Percentiles rank a stretch among this genome's conserved stretches.
Conservation (phyloP, 1,139 yeast genomes). For the Tardiomyces blankii region DNA sequence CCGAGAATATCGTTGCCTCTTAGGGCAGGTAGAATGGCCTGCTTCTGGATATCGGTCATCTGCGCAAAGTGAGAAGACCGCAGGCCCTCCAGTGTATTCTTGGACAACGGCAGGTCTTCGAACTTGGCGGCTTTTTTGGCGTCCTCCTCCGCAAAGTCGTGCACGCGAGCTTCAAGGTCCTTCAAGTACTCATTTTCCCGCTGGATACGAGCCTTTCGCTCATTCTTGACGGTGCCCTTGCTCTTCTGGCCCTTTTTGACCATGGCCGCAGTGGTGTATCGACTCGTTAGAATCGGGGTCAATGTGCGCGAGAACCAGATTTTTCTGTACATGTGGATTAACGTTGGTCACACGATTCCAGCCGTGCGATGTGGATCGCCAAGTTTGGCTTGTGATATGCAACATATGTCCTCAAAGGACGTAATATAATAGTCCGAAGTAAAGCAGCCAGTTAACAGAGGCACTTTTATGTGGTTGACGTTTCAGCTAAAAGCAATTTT, state of each 20-base stretch:
- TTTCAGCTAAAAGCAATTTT: no score
- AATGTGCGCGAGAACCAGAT: neutral
- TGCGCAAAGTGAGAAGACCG: constrained; percentile 54
- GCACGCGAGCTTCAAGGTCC: constrained; percentile 6
- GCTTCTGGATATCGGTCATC: constrained; percentile 78
- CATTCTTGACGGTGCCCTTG: constrained; percentile 4
- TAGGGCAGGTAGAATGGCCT: constrained; percentile 65
- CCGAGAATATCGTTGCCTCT: constrained; percentile 80
- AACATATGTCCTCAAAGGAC: no score
- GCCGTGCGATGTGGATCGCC: no score
- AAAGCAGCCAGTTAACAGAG: no score
- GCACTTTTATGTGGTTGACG: no score
- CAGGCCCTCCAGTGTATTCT: constrained; percentile 57
- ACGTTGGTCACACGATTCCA: no score
- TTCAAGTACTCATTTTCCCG: constrained; percentile 20
- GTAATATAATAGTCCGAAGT: no score
- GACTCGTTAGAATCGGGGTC: neutral
- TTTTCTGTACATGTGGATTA: no score
- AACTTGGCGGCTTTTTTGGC: constrained; percentile 19
- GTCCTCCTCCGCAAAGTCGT: constrained; percentile 9
- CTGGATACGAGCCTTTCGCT: constrained; percentile 6
- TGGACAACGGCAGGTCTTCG: constrained; percentile 63
- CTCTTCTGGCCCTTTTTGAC: constrained; percentile 6
- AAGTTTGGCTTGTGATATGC: no score
- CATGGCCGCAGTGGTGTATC: constrained; percentile 2